A percentile compares a stretch with the other conserved stretches of the same genome.
phyloP scores from a whole-genome alignment of 257 asterid species.

The Solanum etuberosum region DNA sequence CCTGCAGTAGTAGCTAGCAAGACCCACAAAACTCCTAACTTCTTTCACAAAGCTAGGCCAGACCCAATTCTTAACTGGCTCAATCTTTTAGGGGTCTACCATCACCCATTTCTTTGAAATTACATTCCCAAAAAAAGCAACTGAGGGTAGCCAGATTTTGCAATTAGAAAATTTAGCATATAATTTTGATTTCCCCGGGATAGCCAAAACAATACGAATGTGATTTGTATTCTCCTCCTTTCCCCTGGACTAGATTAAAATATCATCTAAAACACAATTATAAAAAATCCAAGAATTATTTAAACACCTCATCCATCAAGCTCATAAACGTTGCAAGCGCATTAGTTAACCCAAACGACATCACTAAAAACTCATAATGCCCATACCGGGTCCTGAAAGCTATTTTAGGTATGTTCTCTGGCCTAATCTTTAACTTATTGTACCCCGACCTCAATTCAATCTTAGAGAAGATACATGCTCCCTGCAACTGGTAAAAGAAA shows the following conservation, averaged over 20 bases:
- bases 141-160: not conserved
- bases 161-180: not conserved
- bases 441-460: not conserved
- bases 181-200: not conserved
- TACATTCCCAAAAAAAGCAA: not conserved
- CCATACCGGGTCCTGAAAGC: not conserved
- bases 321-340: not conserved
- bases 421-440: not conserved
- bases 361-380: not conserved
- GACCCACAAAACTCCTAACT: not conserved
- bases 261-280: not conserved
- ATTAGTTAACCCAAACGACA: not conserved
- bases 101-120: not conserved
- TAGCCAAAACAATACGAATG: not conserved
- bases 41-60: not conserved
- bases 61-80: not conserved
- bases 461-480: not conserved
- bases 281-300: too few species aligned
- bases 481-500: not conserved
- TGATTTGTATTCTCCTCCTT: not conserved
- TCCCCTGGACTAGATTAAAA: not conserved
- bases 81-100: not conserved
- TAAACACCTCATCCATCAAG: too few species aligned
- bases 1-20: not conserved
- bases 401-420: too few species aligned